A percentile compares a stretch with the other conserved stretches of the same genome.
These are phyloP conservation scores for Calonectria leucothoes DNA, from an alignment of 2,329 filamentous ascomycete genomes.

Conservation along the genomic window DNA sequence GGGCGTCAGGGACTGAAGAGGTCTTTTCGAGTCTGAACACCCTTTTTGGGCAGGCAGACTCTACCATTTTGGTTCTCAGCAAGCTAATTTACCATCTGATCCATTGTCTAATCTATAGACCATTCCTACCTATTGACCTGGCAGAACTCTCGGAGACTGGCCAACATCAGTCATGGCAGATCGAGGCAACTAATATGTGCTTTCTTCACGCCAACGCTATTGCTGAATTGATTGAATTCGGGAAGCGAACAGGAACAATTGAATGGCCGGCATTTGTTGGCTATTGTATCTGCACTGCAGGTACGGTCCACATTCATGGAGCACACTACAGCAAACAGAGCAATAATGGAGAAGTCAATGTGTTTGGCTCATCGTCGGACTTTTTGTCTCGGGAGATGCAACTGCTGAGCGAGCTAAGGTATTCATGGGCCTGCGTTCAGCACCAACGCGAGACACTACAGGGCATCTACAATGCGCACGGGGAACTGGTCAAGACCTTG, in stretches of 20 bases:
- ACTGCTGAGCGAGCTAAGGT: constrained; percentile 79
- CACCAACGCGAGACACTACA: constrained; percentile 85
- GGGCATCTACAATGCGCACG: constrained; percentile 81
- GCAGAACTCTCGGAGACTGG: constrained; percentile 82
- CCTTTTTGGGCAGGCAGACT: constrained; percentile 82
- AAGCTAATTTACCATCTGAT: constrained; percentile 90
- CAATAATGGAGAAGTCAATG: constrained; percentile 64
- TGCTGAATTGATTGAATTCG: constrained; percentile 83
- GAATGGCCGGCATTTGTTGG: constrained; percentile 91
- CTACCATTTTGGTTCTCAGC: constrained; percentile 82
- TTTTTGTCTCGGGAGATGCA: constrained; percentile 84
- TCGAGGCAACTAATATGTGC: constrained; percentile 89
- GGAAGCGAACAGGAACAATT: constrained; percentile 77
- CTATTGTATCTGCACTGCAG: constrained; percentile 88
- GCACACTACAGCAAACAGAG: constrained; percentile 76
- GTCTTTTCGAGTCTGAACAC: constrained; percentile 81
- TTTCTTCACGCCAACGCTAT: constrained; percentile 90
- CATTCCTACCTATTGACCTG: constrained; percentile 87
- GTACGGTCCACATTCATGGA: constrained; percentile 89
- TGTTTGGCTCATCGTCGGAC: constrained; percentile 73
- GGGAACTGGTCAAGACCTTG: constrained; percentile 80
- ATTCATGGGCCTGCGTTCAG: constrained; percentile 81
- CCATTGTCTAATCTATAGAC: constrained; percentile 87
- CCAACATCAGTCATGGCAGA: constrained; percentile 93
- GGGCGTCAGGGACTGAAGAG: constrained; percentile 85